A percentile compares a stretch with the other conserved stretches of the same genome.
Evolutionary conservation across 352 stramenopile genomes (phyloP).

Genomic region (Phytopythium cucurbitacearum): DNA sequence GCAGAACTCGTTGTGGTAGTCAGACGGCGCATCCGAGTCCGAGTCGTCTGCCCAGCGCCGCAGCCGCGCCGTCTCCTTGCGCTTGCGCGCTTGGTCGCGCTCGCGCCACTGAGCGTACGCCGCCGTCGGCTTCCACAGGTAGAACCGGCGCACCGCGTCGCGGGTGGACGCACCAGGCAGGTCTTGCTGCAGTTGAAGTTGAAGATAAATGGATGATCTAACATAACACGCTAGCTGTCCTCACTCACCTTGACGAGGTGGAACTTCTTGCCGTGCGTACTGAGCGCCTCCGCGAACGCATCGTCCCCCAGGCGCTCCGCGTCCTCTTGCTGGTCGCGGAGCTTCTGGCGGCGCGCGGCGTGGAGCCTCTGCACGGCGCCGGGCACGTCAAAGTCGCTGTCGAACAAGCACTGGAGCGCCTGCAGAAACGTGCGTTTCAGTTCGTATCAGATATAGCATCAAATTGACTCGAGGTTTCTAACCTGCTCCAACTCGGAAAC

Average conservation of each 20-base stretch:
- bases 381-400: slow-evolving; percentile 42
- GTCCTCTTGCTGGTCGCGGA: slow-evolving; percentile 16
- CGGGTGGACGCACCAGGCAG: slow-evolving; percentile 26
- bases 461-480: slow-evolving; percentile 8
- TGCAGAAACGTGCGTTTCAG: slow-evolving; percentile 10
- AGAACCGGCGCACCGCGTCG: slow-evolving; percentile 62
- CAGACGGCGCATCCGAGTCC: slow-evolving; percentile 20
- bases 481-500: slow-evolving; percentile 58
- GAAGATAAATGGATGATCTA: slow-evolving; percentile 3
- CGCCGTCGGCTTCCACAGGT: slow-evolving; percentile 60
- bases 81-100: slow-evolving; percentile 28
- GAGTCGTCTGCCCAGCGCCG: slow-evolving; percentile 28
- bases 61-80: slow-evolving; percentile 48
- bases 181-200: slow-evolving; percentile 27
- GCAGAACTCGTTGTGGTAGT: slow-evolving; percentile 72
- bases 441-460: background rate
- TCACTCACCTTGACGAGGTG: slow-evolving; percentile 44
- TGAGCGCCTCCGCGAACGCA: slow-evolving; percentile 37
- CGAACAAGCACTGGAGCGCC: slow-evolving; percentile 59
- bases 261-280: slow-evolving; percentile 56
- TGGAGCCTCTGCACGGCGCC: slow-evolving; percentile 37
- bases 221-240: background rate
- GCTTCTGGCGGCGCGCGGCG: slow-evolving; percentile 20
- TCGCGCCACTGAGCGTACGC: slow-evolving; percentile 47
- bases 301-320: slow-evolving; percentile 27